Conservation (phyloP, 768 basidiomycete species). For the Auricularia heimuer region DNA sequence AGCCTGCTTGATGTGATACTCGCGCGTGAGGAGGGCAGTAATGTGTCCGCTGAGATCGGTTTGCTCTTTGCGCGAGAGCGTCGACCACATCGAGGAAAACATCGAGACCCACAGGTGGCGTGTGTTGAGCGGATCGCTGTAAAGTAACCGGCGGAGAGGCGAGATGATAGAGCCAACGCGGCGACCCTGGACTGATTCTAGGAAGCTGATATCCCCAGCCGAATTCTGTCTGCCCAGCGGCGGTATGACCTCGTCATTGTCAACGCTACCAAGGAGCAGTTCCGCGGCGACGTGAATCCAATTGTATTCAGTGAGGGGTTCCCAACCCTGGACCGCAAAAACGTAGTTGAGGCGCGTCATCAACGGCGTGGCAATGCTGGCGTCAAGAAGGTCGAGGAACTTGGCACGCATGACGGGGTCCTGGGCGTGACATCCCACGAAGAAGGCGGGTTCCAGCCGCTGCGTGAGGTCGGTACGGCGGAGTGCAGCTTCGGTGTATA, state of each 20-base stretch:
- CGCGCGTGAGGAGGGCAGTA: conserved; percentile 83
- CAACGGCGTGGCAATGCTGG: conserved; percentile 76
- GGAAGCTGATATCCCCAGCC: conserved; percentile 70
- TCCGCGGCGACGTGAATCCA: conserved; percentile 92
- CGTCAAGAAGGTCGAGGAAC: conserved; percentile 85
- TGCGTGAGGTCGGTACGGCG: conserved; percentile 90
- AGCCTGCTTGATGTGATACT: conserved; percentile 84
- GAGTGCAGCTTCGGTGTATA: conserved; percentile 79
- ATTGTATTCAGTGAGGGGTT: conserved; percentile 79
- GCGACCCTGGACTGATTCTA: conserved; percentile 69
- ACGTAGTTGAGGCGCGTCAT: conserved; percentile 80
- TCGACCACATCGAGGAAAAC: conserved; percentile 80
- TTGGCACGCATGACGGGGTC: conserved; percentile 69
- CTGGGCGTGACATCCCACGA: conserved; percentile 80
- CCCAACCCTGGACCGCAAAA: conserved; percentile 91
- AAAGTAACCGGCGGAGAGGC: conserved; percentile 74
- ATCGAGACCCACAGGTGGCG: conserved; percentile 82
- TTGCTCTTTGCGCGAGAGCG: conserved; percentile 80
- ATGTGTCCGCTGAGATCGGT: conserved; percentile 80
- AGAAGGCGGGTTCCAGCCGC: conserved; percentile 85
- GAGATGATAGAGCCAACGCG: conserved; percentile 44
- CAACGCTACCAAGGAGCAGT: conserved; percentile 71
- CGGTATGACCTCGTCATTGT: conserved; percentile 28
- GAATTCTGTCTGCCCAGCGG: conserved; percentile 39
- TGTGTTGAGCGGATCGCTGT: conserved; percentile 64